Percentiles rank a stretch among this genome's conserved stretches.
phyloP scores from a whole-genome alignment of 768 basidiomycete genomes.

The Lanmaoa rubissima region DNA sequence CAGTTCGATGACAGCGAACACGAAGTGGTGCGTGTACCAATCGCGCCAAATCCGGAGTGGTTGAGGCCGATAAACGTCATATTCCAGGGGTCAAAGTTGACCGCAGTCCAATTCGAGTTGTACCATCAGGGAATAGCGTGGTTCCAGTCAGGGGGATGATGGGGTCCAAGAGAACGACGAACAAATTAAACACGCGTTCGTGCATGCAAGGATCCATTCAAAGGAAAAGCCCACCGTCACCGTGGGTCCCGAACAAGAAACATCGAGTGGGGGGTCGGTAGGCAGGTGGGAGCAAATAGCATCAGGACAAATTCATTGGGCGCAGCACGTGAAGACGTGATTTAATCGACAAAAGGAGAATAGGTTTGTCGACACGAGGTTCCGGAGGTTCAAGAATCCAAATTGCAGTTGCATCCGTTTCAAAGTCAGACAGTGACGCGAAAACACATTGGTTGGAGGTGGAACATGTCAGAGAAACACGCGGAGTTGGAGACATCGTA shows the following conservation, averaged over 20 bases:
- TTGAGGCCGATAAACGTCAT: slow-evolving; percentile 7
- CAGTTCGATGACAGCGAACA: slow-evolving; percentile 1
- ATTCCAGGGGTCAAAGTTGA: slow-evolving; percentile 2
- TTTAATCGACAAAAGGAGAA: slow-evolving; percentile 7
- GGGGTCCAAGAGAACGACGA: slow-evolving; percentile 5
- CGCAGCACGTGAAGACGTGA: background rate
- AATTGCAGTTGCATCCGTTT: slow-evolving; percentile 23
- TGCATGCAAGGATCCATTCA: slow-evolving; percentile 1
- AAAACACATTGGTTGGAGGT: background rate
- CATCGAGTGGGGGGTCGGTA: background rate
- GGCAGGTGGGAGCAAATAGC: background rate
- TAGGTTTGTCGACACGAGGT: slow-evolving; percentile 21
- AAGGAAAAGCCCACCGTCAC: background rate
- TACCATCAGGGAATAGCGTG: slow-evolving; percentile 9
- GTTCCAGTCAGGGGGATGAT: slow-evolving; percentile 1
- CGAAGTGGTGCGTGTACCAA: background rate
- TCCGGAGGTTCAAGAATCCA: slow-evolving; percentile 25
- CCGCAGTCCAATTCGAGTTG: slow-evolving; percentile 6
- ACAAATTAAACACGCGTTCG: background rate
- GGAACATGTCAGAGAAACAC: slow-evolving; percentile 11
- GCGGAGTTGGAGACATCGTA: slow-evolving; percentile 18
- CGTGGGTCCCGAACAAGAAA: slow-evolving; percentile 17
- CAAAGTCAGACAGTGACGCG: slow-evolving; percentile 8
- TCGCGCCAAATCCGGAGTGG: background rate
- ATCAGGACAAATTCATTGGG: background rate